These are phyloP conservation scores for Eucalyptus polybractea DNA, from an alignment of 345 rosid genomes.

Conservation along the genomic window DNA sequence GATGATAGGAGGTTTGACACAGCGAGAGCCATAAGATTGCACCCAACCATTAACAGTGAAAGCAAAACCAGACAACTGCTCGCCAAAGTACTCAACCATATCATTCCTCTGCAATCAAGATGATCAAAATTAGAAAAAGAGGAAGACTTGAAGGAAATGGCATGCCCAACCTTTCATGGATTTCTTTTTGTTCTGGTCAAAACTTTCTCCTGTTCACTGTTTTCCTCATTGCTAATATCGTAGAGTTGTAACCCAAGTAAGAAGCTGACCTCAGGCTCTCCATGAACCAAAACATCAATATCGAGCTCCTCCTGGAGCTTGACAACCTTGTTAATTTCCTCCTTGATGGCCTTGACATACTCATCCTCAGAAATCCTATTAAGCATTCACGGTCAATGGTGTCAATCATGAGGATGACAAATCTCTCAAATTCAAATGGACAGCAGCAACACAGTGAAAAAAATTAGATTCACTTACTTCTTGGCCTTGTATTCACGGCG, in stretches of 20 bases:
- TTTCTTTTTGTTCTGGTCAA: background rate
- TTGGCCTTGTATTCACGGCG: slow-evolving; percentile 99
- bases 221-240: background rate
- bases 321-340: slow-evolving; percentile 85
- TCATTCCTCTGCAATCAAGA: slow-evolving; percentile 64
- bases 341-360: slow-evolving; percentile 81
- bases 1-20: slow-evolving; percentile 97
- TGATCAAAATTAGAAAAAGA: background rate
- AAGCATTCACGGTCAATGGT: background rate
- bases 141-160: background rate
- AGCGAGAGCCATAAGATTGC: slow-evolving; percentile 94
- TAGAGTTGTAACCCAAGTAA: background rate
- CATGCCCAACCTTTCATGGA: background rate
- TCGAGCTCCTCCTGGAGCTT: slow-evolving; percentile 88
- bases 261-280: slow-evolving; percentile 89
- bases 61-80: slow-evolving; percentile 90
- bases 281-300: slow-evolving; percentile 94
- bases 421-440: background rate
- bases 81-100: slow-evolving; percentile 99
- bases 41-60: slow-evolving; percentile 98
- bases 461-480: slow-evolving; percentile 34
- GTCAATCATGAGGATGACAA: background rate
- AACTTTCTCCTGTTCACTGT: background rate
- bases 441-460: background rate
- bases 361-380: slow-evolving; percentile 86